Evolutionary conservation across 2,329 filamentous ascomycete species (phyloP).

Genomic region (Aspergillus aculeatus): DNA sequence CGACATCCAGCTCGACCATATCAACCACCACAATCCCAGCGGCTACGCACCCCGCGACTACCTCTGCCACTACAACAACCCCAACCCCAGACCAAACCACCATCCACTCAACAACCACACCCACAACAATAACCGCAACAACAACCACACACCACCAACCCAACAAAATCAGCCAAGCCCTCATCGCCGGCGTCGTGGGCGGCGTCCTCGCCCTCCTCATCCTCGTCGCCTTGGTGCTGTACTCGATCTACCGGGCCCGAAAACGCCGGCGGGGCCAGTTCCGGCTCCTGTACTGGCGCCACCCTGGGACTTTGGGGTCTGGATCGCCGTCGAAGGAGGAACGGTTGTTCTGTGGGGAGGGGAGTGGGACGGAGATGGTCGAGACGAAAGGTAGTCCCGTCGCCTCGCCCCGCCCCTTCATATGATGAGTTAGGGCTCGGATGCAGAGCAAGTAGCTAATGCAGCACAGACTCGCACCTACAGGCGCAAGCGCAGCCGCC

Average conservation of each 20-base stretch:
- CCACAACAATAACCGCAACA: not conserved
- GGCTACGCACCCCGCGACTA: not conserved
- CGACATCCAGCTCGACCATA: constrained; percentile 10
- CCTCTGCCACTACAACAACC: too few species aligned
- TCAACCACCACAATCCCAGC: constrained; percentile 5
- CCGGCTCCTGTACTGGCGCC: constrained; percentile 12
- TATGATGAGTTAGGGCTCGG: too few species aligned
- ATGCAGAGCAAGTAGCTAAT: too few species aligned
- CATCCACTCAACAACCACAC: not conserved
- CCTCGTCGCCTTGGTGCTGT: constrained; percentile 6
- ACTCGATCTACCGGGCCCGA: constrained; percentile 3
- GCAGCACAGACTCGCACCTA: too few species aligned
- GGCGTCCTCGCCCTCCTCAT: constrained; percentile 3
- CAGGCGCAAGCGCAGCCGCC: too few species aligned
- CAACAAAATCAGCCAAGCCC: not conserved
- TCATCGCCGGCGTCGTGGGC: constrained; percentile 9
- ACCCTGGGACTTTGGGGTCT: not conserved
- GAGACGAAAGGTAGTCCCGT: not conserved
- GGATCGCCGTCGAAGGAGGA: not conserved
- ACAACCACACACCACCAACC: not conserved
- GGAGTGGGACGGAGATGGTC: not conserved
- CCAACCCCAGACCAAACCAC: not conserved
- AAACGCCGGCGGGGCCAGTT: constrained; percentile 10
- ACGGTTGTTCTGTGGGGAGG: not conserved
- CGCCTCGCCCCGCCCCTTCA: too few species aligned